phyloP scores from a whole-genome alignment of 176 grass and related monocot genomes.

The Rhipidocladum racemiflorum region DNA sequence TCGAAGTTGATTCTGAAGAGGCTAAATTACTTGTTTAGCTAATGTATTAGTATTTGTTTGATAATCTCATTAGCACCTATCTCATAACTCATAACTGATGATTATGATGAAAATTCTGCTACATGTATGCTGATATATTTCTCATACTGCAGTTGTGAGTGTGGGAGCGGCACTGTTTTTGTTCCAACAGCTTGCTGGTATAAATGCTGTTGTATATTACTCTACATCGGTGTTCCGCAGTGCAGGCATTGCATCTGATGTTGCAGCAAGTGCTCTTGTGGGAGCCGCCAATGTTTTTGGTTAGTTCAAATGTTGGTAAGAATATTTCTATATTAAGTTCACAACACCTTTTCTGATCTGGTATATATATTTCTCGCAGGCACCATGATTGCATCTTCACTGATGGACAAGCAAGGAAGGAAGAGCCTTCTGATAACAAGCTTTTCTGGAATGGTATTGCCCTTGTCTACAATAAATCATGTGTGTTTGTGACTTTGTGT shows the following conservation, averaged over 20 bases:
- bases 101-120: not conserved
- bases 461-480: constrained; percentile 10
- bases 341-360: constrained; percentile 17
- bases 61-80: not conserved
- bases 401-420: constrained; percentile 97
- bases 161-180: constrained; percentile 91
- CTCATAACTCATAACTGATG: constrained; percentile 12
- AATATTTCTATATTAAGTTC: constrained; percentile 17
- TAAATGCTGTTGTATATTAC: constrained; percentile 99
- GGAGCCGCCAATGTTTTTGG: constrained; percentile 98
- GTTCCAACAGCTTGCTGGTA: constrained; percentile 96
- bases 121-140: constrained; percentile 16
- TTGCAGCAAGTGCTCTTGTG: constrained; percentile 98
- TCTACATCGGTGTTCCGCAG: constrained; percentile 95
- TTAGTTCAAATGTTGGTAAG: constrained; percentile 38
- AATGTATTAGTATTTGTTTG: not conserved
- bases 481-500: not conserved
- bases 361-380: constrained; percentile 42
- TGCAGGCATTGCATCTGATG: constrained; percentile 95
- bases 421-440: constrained; percentile 96
- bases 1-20: not conserved
- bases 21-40: constrained; percentile 5
- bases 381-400: constrained; percentile 86
- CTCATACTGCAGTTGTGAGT: constrained; percentile 71
- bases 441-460: constrained; percentile 92